phyloP scores from a whole-genome alignment of 2,329 filamentous ascomycete genomes.

The Botrytis sinoallii region DNA sequence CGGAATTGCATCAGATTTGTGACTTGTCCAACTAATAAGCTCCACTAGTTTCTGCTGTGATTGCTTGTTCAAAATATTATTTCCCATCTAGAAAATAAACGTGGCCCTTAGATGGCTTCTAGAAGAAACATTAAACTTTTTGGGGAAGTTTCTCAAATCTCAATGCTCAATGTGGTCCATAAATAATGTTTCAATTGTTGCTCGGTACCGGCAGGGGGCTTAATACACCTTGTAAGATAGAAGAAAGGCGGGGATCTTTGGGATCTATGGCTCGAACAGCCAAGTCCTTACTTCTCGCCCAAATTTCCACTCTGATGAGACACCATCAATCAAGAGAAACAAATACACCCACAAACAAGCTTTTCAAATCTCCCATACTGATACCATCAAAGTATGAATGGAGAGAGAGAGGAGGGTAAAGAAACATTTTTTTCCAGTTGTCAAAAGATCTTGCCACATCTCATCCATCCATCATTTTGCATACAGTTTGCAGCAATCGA shows the following conservation, averaged over 20 bases:
- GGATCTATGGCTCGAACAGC: not conserved
- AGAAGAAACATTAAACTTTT: slow-evolving; percentile 10
- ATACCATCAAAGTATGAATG: not conserved
- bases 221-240: not conserved
- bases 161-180: not conserved
- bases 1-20: not conserved
- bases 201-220: not conserved
- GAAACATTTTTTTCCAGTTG: not conserved
- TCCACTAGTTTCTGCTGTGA: not conserved
- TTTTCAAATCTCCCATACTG: not conserved
- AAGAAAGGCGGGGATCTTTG: not conserved
- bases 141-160: not conserved
- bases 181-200: not conserved
- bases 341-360: not conserved
- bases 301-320: not conserved
- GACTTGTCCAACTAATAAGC: not conserved
- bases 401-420: not conserved
- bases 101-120: not conserved
- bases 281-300: not conserved
- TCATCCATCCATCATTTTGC: not conserved
- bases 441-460: slow-evolving; percentile 11
- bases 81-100: not conserved
- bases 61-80: not conserved
- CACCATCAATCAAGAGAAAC: not conserved
- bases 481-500: slow-evolving; percentile 7